Percentiles rank a stretch among this genome's conserved stretches.
These are phyloP conservation scores for Neurospora cerealis DNA, from an alignment of 495 filamentous ascomycete species.

Conservation along the genomic window DNA sequence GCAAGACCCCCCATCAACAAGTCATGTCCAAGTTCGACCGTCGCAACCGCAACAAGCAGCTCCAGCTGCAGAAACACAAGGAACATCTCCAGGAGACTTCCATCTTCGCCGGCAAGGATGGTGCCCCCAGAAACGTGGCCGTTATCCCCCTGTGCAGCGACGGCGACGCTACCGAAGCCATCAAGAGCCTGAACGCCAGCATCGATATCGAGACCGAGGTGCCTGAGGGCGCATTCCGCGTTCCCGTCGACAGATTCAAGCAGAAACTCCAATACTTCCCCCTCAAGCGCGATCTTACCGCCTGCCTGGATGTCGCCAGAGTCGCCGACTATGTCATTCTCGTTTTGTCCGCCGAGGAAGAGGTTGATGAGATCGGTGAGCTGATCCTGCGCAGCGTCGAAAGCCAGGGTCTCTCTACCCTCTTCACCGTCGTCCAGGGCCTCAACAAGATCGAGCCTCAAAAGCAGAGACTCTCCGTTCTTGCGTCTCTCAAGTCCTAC, in stretches of 20 bases:
- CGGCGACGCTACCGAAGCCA: conserved; percentile 53
- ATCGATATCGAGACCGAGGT: conserved; percentile 70
- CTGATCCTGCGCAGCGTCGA: conserved; percentile 75
- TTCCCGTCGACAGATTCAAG: conserved; percentile 80
- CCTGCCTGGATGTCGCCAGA: conserved; percentile 73
- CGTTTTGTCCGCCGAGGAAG: conserved; percentile 65
- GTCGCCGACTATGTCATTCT: conserved; percentile 85
- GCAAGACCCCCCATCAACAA: conserved; percentile 89
- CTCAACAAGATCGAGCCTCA: conserved; percentile 65
- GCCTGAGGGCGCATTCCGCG: conserved; percentile 44
- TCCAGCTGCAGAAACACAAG: conserved; percentile 66
- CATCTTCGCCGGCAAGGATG: conserved; percentile 74
- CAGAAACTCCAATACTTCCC: conserved; percentile 81
- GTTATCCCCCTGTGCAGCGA: conserved; percentile 74
- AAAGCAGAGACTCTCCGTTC: conserved; percentile 66
- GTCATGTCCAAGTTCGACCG: conserved; percentile 95
- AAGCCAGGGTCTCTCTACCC: conserved; percentile 84
- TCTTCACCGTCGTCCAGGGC: conserved; percentile 69
- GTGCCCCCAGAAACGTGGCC: conserved; percentile 84
- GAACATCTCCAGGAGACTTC: conserved; percentile 65
- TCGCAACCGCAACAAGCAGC: conserved; percentile 84
- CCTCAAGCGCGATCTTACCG: conserved; percentile 57
- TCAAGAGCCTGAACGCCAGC: conserved; percentile 62
- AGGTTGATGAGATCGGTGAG: conserved; percentile 77
- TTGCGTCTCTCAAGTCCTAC: conserved; percentile 74